Evolutionary conservation across 2,329 filamentous ascomycete genomes (phyloP), one percentile per base, ranked within the genome.

Genomic region (Raffaelea ambrosiae): DNA sequence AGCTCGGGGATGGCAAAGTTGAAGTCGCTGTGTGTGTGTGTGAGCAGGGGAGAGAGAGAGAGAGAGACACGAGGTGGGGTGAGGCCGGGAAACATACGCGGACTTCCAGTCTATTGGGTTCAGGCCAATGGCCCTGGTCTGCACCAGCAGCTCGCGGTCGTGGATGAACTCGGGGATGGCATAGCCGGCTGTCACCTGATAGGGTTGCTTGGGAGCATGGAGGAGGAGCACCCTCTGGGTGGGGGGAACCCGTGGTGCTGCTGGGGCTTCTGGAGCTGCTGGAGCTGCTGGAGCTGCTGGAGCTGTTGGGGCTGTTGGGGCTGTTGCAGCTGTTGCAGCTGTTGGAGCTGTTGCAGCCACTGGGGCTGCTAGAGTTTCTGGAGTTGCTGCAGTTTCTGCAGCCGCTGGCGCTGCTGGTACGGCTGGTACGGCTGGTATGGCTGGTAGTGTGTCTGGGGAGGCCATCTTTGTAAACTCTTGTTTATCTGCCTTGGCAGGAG

Each of bases 71-170:
- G 19, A 46, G 20, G 10, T 13, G 3, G 22, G 5, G 31, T 8
- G 38, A 38, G 26, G 35, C 20, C 22, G 33, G 19, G 11, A 8
- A 29, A 45, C 77, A 55, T 66, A 85, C 82, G 83, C 80, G 50
- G 79, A 75, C 66, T 86, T 86, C 80, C 80, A 86, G 60, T 87
- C 86, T 48, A 89, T 84, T 0, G 86, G 86, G 56, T 89, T 89
- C 35, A 89, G 65, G 0, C 85, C 84, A 55, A 87, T 81, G 13
- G 77, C 76, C 35, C 74, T 66, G 1, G 80, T 74, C 58, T 75
- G 76, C n/a, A 87, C 73, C 5, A 87, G 64, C 5, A 86, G 63
- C 55, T 87, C 79, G 40, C 54, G 49, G 9, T 58, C 55, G 19
- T 49, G 44, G 14, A 52, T 29, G 3, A 61, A 48, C 21, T 53